These are phyloP conservation scores for Mycena venus DNA, from an alignment of 768 basidiomycete genomes.

Conservation along the genomic window DNA sequence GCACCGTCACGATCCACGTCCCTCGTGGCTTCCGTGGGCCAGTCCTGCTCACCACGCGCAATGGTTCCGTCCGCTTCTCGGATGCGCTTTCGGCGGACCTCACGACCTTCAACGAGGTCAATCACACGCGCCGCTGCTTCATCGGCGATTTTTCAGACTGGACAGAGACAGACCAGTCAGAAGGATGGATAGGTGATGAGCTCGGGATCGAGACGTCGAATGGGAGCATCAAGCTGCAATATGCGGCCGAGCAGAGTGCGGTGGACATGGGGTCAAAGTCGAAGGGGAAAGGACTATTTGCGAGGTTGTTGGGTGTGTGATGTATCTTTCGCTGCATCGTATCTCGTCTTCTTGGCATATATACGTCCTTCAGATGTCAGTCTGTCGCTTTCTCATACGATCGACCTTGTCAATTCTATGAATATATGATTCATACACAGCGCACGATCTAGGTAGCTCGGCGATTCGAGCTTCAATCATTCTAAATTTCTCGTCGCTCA, in stretches of 20 bases:
- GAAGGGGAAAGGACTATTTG: conserved; percentile 20
- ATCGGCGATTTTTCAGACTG: conserved; percentile 55
- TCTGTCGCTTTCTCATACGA: too few relatives aligned
- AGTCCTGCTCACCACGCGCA: conserved; percentile 47
- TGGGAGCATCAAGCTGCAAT: conserved; percentile 53
- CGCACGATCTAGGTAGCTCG: too few relatives aligned
- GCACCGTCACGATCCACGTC: conserved; percentile 51
- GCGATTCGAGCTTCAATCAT: too few relatives aligned
- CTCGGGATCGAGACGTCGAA: conserved; percentile 50
- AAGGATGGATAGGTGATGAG: conserved; percentile 55
- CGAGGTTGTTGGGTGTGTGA: background rate
- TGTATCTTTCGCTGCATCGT: too few relatives aligned
- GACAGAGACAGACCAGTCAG: conserved; percentile 37
- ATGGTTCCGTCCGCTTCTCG: conserved; percentile 51
- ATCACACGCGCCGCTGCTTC: conserved; percentile 51
- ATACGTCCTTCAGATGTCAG: too few relatives aligned
- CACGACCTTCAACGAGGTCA: conserved; percentile 49
- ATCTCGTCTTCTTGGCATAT: too few relatives aligned
- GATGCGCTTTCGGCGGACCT: conserved; percentile 44
- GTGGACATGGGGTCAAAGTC: background rate
- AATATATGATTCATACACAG: too few relatives aligned
- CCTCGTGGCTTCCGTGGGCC: conserved; percentile 58
- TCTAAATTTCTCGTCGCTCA: too few relatives aligned
- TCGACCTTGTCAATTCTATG: too few relatives aligned
- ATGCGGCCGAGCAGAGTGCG: conserved; percentile 42